These are phyloP conservation scores for Suhomyces bolitotheri DNA, from an alignment of 1,139 yeast genomes.

Conservation along the genomic window DNA sequence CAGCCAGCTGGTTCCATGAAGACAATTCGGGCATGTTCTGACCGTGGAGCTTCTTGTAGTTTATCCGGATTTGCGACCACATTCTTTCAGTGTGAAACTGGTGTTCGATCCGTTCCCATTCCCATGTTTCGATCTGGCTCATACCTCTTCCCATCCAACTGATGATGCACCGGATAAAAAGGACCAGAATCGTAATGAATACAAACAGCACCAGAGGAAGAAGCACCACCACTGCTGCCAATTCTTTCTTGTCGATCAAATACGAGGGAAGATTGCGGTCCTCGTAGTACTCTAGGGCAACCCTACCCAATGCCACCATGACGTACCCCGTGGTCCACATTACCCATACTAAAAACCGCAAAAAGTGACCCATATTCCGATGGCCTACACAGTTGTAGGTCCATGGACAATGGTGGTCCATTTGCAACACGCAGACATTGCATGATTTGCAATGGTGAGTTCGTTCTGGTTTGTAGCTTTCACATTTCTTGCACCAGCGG, in stretches of 20 bases:
- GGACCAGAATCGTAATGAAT: conserved; percentile 53
- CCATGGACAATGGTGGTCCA: conserved; percentile 93
- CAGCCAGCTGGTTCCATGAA: conserved; percentile 43
- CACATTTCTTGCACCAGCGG: conserved; percentile 67
- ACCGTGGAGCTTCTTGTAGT: conserved; percentile 46
- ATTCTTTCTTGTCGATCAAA: conserved; percentile 52
- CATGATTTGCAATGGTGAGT: conserved; percentile 77
- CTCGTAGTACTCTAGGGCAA: conserved; percentile 49
- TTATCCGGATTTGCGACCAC: conserved; percentile 52
- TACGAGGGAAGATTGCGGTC: conserved; percentile 61
- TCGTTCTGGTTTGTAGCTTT: conserved; percentile 68
- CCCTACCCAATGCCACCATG: conserved; percentile 40
- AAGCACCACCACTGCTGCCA: conserved; percentile 57
- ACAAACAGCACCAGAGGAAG: conserved; percentile 62
- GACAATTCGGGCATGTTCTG: conserved; percentile 46
- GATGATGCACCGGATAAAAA: conserved; percentile 61
- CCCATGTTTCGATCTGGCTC: conserved; percentile 95
- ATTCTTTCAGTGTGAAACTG: conserved; percentile 56
- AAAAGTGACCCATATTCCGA: conserved; percentile 75
- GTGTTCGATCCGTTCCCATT: conserved; percentile 73
- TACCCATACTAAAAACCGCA: conserved; percentile 75
- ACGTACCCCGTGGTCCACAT: conserved; percentile 55
- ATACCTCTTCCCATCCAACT: conserved; percentile 65
- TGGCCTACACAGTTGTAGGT: conserved; percentile 83
- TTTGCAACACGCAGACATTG: conserved; percentile 61